Evolutionary conservation across 371 early-diverging fungal genomes (phyloP).

Genomic region (Apophysomyces ossiformis): DNA sequence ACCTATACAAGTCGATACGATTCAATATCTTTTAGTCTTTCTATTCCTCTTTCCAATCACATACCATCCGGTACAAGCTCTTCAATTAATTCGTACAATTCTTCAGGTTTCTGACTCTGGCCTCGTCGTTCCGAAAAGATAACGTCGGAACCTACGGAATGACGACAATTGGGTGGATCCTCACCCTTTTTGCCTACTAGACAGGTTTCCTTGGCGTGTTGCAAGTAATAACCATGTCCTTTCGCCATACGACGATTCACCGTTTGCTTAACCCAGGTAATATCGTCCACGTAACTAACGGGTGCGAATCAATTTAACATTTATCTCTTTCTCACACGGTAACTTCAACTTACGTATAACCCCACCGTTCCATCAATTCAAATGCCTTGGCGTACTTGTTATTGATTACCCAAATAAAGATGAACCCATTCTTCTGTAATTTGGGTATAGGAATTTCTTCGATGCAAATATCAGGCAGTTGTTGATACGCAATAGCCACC

Average conservation of each 20-base stretch:
- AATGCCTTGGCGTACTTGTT: slow-evolving; percentile 94
- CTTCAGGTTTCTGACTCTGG: slow-evolving; percentile 95
- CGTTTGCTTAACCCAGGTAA: slow-evolving; percentile 96
- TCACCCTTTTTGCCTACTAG: slow-evolving; percentile 87
- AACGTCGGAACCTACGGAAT: slow-evolving; percentile 86
- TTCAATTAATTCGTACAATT: slow-evolving; percentile 91
- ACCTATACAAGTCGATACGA: slow-evolving; percentile 35
- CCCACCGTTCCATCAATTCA: slow-evolving; percentile 93
- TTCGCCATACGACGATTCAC: slow-evolving; percentile 95
- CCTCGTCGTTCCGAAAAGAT: slow-evolving; percentile 92
- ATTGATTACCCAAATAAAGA: slow-evolving; percentile 97
- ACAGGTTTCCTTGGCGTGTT: slow-evolving; percentile 97
- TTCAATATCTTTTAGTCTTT: too few species aligned
- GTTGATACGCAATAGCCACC: slow-evolving; percentile 93
- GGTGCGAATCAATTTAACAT: slow-evolving; percentile 20
- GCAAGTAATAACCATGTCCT: slow-evolving; percentile 94
- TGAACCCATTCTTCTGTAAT: slow-evolving; percentile 85
- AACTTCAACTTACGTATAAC: slow-evolving; percentile 67
- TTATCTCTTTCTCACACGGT: not conserved
- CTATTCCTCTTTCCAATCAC: not conserved
- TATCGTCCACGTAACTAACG: slow-evolving; percentile 83
- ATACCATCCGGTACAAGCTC: slow-evolving; percentile 87
- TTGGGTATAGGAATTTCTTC: slow-evolving; percentile 88
- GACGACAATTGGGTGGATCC: slow-evolving; percentile 78
- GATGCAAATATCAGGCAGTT: slow-evolving; percentile 90